Evolutionary conservation across 208 protist species (phyloP).

Genomic region (Trypanosoma avium): DNA sequence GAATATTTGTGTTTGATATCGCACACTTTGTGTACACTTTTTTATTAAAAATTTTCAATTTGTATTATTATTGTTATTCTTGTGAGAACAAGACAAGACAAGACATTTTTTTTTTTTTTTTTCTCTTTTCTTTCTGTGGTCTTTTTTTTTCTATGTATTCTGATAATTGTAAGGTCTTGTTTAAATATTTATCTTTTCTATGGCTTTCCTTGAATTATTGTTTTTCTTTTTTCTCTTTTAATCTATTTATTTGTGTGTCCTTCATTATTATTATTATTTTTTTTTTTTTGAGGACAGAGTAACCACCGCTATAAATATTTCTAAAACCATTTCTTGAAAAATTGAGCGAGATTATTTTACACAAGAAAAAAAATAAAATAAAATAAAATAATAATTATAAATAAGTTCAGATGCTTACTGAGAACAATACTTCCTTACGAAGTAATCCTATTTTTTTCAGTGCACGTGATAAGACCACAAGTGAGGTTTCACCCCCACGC

Average conservation of each 20-base stretch:
- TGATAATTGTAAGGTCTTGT: too few relatives aligned
- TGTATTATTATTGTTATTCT: background rate
- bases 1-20: background rate
- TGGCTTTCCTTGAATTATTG: background rate
- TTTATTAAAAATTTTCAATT: background rate
- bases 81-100: too few relatives aligned
- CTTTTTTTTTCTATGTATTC: too few relatives aligned
- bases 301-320: too few relatives aligned
- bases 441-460: background rate
- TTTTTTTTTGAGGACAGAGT: too few relatives aligned
- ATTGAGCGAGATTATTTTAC: too few relatives aligned
- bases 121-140: too few relatives aligned
- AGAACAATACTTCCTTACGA: background rate
- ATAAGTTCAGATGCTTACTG: slow-evolving; percentile 14
- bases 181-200: slow-evolving; percentile 1
- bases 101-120: too few relatives aligned
- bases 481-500: background rate
- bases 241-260: background rate
- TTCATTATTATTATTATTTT: background rate
- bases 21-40: background rate
- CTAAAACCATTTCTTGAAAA: too few relatives aligned
- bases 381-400: too few relatives aligned
- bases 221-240: background rate
- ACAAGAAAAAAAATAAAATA: too few relatives aligned
- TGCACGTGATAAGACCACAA: background rate